Percentiles rank a stretch among this genome's conserved stretches.
Evolutionary conservation across 169 alveolate genomes (phyloP).

Genomic region (Condylostoma magnum): DNA sequence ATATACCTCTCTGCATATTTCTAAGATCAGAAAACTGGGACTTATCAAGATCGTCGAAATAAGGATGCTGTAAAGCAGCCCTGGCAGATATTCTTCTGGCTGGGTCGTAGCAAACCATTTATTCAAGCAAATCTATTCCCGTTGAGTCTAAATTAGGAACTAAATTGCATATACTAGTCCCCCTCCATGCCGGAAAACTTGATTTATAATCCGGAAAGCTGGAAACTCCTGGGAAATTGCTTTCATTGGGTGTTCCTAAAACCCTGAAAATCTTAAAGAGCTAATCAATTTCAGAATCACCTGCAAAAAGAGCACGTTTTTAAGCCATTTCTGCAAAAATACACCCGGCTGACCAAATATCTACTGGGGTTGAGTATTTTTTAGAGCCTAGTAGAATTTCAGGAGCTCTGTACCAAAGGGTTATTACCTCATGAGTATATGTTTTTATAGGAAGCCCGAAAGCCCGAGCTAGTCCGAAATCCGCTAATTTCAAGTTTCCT

Average conservation of each 20-base stretch:
- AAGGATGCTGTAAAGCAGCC: conserved; percentile 94
- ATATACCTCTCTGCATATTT: no score
- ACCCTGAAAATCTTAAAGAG: conserved; percentile 94
- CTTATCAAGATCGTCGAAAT: conserved; percentile 81
- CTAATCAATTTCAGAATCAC: conserved; percentile 96
- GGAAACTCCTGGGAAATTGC: conserved; percentile 91
- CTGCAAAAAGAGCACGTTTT: conserved; percentile 94
- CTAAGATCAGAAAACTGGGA: neutral
- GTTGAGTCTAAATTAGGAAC: conserved; percentile 78
- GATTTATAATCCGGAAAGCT: conserved; percentile 93
- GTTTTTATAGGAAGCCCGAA: conserved; percentile 86
- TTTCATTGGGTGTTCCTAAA: conserved; percentile 94
- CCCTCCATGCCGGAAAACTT: conserved; percentile 49
- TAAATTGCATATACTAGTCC: conserved; percentile 1
- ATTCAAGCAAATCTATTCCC: conserved; percentile 88
- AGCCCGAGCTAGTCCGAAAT: conserved; percentile 88
- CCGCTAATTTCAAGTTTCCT: conserved; percentile 78
- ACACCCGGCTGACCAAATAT: conserved; percentile 98
- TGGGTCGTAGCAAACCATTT: conserved; percentile 93
- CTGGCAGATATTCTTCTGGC: conserved; percentile 94
- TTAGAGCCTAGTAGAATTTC: conserved; percentile 98
- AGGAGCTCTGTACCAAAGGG: conserved; percentile 99
- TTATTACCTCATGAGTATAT: conserved; percentile 92
- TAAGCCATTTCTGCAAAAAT: conserved; percentile 97
- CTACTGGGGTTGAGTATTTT: conserved; percentile 98